A percentile compares a stretch with the other conserved stretches of the same genome.
These are phyloP conservation scores for Parachlorella kessleri DNA, from an alignment of 139 green algal species.

Conservation along the genomic window DNA sequence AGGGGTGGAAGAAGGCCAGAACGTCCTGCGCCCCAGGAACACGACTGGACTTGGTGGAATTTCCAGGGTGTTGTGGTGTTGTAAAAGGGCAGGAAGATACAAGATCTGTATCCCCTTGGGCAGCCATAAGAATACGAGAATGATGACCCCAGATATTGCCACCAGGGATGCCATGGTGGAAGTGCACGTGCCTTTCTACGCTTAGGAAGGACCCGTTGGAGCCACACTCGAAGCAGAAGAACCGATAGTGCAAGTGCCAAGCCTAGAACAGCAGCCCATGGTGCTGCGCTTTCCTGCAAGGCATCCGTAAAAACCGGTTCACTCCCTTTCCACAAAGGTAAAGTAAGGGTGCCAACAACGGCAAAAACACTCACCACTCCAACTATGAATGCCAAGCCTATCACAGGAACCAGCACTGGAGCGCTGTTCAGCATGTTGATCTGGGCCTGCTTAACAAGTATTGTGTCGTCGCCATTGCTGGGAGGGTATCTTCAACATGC, in stretches of 20 bases:
- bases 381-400: background rate
- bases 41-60: too few species aligned
- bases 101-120: too few species aligned
- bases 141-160: too few species aligned
- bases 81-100: too few species aligned
- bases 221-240: background rate
- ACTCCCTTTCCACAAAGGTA: too few species aligned
- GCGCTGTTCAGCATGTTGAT: background rate
- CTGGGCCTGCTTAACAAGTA: too few species aligned
- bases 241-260: background rate
- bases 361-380: background rate
- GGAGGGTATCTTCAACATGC: too few species aligned
- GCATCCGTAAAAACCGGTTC: too few species aligned
- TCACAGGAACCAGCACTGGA: background rate
- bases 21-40: slow-evolving; percentile 51
- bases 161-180: background rate
- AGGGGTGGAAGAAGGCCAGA: slow-evolving; percentile 95
- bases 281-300: background rate
- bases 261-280: background rate
- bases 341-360: background rate
- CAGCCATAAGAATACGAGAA: too few species aligned
- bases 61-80: too few species aligned
- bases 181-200: background rate
- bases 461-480: too few species aligned
- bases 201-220: background rate